Percentiles rank a stretch among this genome's conserved stretches.
phyloP scores from a whole-genome alignment of 2,329 filamentous ascomycete species.

The Coniochaeta sp. region DNA sequence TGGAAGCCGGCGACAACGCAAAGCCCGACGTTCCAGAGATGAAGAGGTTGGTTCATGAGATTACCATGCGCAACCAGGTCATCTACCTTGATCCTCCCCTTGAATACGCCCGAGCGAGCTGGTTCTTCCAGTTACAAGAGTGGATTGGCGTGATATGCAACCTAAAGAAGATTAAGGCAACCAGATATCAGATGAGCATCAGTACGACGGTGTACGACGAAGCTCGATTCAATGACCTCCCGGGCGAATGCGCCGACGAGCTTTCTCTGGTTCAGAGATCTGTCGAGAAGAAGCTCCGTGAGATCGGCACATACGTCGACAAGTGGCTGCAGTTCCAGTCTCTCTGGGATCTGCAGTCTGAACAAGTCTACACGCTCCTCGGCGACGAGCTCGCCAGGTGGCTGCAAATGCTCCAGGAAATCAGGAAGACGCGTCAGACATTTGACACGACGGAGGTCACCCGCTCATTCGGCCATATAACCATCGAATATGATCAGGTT shows the following conservation, averaged over 20 bases:
- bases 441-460: constrained; percentile 97
- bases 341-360: constrained; percentile 93
- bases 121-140: constrained; percentile 85
- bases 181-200: constrained; percentile 85
- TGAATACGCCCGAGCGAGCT: constrained; percentile 84
- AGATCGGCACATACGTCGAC: constrained; percentile 81
- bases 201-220: constrained; percentile 59
- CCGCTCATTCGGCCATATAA: constrained; percentile 86
- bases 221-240: constrained; percentile 74
- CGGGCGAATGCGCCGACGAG: constrained; percentile 71
- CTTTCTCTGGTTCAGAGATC: constrained; percentile 74
- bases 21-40: constrained; percentile 55
- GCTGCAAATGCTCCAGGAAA: constrained; percentile 94
- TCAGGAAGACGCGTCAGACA: constrained; percentile 87
- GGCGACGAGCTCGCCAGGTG: constrained; percentile 88
- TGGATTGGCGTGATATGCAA: constrained; percentile 94
- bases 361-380: constrained; percentile 87
- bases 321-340: constrained; percentile 99
- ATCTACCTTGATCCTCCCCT: constrained; percentile 94
- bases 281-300: constrained; percentile 73
- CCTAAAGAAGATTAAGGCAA: constrained; percentile 87
- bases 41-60: constrained; percentile 73
- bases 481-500: constrained; percentile 96
- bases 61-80: constrained; percentile 96
- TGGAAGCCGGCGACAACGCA: constrained; percentile 28